Evolutionary conservation across 148 eudicot species (phyloP).

Genomic region (Rhododendron griersonianum): DNA sequence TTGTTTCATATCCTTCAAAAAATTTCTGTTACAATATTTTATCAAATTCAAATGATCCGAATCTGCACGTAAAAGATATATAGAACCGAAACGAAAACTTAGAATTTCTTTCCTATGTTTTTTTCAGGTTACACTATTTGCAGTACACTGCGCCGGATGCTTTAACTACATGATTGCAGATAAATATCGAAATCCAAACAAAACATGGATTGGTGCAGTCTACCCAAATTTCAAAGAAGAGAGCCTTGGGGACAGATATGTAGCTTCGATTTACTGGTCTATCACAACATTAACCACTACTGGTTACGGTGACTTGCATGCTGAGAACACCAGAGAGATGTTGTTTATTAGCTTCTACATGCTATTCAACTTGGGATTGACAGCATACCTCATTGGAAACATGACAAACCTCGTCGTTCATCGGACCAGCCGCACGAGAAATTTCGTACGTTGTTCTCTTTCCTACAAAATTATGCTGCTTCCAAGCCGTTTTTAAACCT

Average conservation of each 20-base stretch:
- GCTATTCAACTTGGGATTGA: conserved; percentile 87
- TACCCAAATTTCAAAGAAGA: conserved; percentile 54
- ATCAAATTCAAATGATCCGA: neutral
- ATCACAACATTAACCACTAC: conserved; percentile 81
- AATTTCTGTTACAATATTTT: neutral
- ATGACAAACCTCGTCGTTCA: conserved; percentile 95
- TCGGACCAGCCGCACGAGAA: conserved; percentile 85
- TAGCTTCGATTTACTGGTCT: conserved; percentile 77
- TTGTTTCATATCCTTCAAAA: neutral
- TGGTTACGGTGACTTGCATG: conserved; percentile 94
- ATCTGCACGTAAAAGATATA: neutral
- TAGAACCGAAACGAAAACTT: neutral
- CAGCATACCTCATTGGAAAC: conserved; percentile 91
- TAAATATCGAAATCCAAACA: conserved; percentile 50
- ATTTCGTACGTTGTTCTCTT: conserved; percentile 40
- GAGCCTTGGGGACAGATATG: conserved; percentile 67
- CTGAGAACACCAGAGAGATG: conserved; percentile 82
- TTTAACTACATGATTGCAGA: conserved; percentile 80
- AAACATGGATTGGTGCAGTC: conserved; percentile 84
- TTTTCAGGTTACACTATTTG: conserved; percentile 78
- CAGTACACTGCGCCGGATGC: conserved; percentile 93
- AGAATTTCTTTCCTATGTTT: neutral
- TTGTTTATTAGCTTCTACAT: conserved; percentile 63
- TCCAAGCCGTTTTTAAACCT: neutral
- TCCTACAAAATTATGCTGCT: neutral